Evolutionary conservation across 257 asterid species (phyloP), one percentile per base, ranked within the genome.

Genomic region (Asclepias syriaca): DNA sequence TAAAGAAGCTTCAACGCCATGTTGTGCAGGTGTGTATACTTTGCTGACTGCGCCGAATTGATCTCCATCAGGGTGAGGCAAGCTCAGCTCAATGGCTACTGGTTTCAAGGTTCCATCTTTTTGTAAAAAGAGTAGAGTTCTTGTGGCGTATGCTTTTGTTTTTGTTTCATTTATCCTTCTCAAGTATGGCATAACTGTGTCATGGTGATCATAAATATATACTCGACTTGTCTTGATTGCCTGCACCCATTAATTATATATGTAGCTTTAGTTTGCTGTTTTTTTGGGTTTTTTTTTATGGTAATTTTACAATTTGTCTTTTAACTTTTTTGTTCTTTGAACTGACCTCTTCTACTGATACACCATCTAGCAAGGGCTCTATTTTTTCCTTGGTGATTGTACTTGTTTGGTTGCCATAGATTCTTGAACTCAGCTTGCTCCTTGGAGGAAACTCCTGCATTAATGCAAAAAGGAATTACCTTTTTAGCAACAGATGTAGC

Each of bases 121-220:
- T 78, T 81, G 82, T 85, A 88, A 72, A 81, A 84, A 85, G 49
- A 90, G 87, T 32, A 90, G 72, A 14, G 97, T 90, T 77, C 96
- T 75, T 39, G 96, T 80, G 73, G 96, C 96, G 68, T 90, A 90
- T 19, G 82, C 83, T 79, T 8, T 40, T 7, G 46, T 40, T 6
- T 8, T 40, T 6, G 46, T 40, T 40, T 6, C 46, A 40, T 40
- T 87, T 75, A 90, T 85, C 79, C 83, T 74, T 80, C 86, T 79
- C 72, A 85, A 77, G 64, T 85, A 88, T 0, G 93, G 92, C 93
- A 88, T 87, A 65, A 87, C 39, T 63, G 68, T 61, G 72, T 90
- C 96, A 6, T 85, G 97, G 74, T 88, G 92, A 78, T 90, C 85
- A 80, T 88, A 66, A 75, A 90, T 84, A 86, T 77, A 90, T 68